Evolutionary conservation across 768 basidiomycete genomes (phyloP), one percentile per base, ranked within the genome.

Genomic region (Mycena metata): DNA sequence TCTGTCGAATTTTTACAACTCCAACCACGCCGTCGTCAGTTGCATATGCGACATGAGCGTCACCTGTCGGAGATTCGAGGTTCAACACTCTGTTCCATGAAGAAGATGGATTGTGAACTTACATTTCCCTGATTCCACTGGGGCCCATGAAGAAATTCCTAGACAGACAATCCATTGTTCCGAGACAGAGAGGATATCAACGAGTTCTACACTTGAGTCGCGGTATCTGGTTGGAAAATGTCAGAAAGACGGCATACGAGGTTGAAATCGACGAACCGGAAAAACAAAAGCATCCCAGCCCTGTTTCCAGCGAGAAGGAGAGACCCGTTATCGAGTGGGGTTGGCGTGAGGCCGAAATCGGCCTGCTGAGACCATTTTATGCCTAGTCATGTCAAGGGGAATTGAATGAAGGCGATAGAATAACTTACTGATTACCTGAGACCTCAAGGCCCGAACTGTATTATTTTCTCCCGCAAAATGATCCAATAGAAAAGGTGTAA

Each of bases 221-320:
- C 66, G 70, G 56, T 79, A 79, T 39, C 80, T 82, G 50, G 47
- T 2, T n/a, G n/a, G 65, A 23, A 67, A 64, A 15, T 42, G 41
- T 58, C 17, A 47, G 26, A 41, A 47, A 41, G 16, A 30, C 23
- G 4, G 26, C 19, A 12, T 19, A 23, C 19, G 17, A 7, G 11
- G 12, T 43, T 3, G 16, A 36, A 26, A 42, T 42, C 30, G 26
- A 39, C 17, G 21, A 43, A 90, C 91, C 89, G 86, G 35, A 92
- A 74, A 23, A 94, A 86, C 9, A 83, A 74, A 21, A 94, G 75
- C 45, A 82, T 82, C 19, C 94, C 94, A 0, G 88, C 90, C 24
- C 92, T 83, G 70, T 80, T 92, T 4, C 92, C 94, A 5, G 88
- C 77, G n/a, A 91, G 83, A 5, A 95, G 84, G 0, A 94, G 76